Conservation (phyloP, 1,284 basidiomycete species). For the Sanghuangporus baumii region DNA sequence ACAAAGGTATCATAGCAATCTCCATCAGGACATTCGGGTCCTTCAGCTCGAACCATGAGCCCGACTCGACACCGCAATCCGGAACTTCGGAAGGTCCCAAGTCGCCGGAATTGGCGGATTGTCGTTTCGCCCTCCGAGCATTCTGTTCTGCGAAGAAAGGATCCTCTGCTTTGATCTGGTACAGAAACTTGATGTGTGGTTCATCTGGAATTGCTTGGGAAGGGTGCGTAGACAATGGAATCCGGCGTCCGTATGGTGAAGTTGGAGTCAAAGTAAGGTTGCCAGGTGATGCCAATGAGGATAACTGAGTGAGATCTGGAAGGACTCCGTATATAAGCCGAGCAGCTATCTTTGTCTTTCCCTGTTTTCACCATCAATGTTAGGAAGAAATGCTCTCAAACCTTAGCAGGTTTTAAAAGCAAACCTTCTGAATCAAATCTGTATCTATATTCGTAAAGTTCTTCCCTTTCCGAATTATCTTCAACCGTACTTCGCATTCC, state of each 20-base stretch:
- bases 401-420: slow-evolving; percentile 13
- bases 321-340: slow-evolving; percentile 54
- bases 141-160: slow-evolving; percentile 30
- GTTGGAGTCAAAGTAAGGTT: slow-evolving; percentile 37
- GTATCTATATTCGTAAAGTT: slow-evolving; percentile 50
- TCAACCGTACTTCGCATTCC: slow-evolving; percentile 42
- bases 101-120: neutral
- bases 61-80: slow-evolving; percentile 41
- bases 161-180: slow-evolving; percentile 37
- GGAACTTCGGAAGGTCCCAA: neutral
- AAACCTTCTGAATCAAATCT: slow-evolving; percentile 50
- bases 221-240: slow-evolving; percentile 50
- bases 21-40: slow-evolving; percentile 40
- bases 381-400: neutral
- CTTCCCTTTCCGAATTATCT: slow-evolving; percentile 41
- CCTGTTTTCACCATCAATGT: slow-evolving; percentile 30
- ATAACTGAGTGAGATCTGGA: slow-evolving; percentile 24
- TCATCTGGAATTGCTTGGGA: slow-evolving; percentile 25
- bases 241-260: slow-evolving; percentile 47
- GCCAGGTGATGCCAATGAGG: slow-evolving; percentile 1
- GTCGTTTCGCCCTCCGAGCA: neutral
- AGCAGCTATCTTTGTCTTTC: slow-evolving; percentile 38
- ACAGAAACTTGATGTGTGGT: slow-evolving; percentile 30
- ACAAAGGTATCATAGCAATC: slow-evolving; percentile 42
- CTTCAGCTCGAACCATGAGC: slow-evolving; percentile 47